Evolutionary conservation across 192 early-diverging fungal genomes (phyloP).

Genomic region (Podila horticola): DNA sequence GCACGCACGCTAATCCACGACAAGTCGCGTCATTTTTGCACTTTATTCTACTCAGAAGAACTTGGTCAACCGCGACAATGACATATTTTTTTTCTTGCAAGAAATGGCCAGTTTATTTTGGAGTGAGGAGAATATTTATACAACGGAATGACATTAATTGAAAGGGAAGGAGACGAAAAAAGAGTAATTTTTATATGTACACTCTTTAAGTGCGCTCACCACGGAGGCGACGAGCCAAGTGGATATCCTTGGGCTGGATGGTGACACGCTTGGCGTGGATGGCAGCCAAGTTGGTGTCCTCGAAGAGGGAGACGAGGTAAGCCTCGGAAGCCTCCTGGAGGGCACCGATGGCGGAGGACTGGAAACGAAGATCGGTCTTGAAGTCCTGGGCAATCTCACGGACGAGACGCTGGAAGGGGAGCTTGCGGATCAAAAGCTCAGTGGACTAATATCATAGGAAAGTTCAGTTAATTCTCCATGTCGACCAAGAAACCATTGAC

Average conservation of each 20-base stretch:
- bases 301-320: slow-evolving; percentile 90
- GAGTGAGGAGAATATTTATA: background rate
- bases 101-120: slow-evolving; percentile 9
- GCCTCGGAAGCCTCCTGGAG: slow-evolving; percentile 73
- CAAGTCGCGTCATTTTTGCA: background rate
- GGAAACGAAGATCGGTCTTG: slow-evolving; percentile 99
- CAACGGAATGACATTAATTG: slow-evolving; percentile 21
- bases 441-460: slow-evolving; percentile 63
- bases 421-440: slow-evolving; percentile 93
- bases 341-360: slow-evolving; percentile 95
- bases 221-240: slow-evolving; percentile 96
- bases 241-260: slow-evolving; percentile 99
- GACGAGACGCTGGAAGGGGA: slow-evolving; percentile 95
- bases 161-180: slow-evolving; percentile 2
- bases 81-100: background rate
- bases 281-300: slow-evolving; percentile 99
- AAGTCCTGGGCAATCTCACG: slow-evolving; percentile 99
- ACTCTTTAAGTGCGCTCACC: slow-evolving; percentile 83
- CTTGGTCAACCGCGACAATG: background rate
- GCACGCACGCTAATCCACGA: too few species aligned
- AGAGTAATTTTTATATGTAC: background rate
- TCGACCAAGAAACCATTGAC: too few species aligned
- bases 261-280: slow-evolving; percentile 99
- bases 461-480: too few species aligned
- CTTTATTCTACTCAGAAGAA: background rate